A percentile compares a stretch with the other conserved stretches of the same genome.
phyloP scores from a whole-genome alignment of 805 yeast genomes.

The Wickerhamomyces ciferrii region DNA sequence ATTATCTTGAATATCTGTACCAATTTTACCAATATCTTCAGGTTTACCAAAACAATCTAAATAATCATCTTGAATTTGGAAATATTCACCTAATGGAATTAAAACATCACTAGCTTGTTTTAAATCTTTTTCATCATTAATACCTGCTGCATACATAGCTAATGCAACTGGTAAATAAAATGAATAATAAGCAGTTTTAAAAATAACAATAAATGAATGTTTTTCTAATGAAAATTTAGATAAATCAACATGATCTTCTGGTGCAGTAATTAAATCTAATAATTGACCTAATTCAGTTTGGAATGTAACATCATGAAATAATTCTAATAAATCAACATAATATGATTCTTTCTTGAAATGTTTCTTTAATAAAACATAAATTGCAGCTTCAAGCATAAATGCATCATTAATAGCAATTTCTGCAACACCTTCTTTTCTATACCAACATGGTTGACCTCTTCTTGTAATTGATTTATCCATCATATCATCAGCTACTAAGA shows the following conservation, averaged over 20 bases:
- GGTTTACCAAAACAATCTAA: slow-evolving; percentile 97
- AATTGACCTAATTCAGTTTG: slow-evolving; percentile 97
- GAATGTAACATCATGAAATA: slow-evolving; percentile 96
- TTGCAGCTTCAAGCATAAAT: slow-evolving; percentile 93
- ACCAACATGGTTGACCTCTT: slow-evolving; percentile 99
- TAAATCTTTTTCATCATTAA: slow-evolving; percentile 64
- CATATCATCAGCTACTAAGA: slow-evolving; percentile 96
- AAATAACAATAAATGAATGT: slow-evolving; percentile 92
- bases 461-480: slow-evolving; percentile 96
- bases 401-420: slow-evolving; percentile 97
- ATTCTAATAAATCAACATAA: slow-evolving; percentile 85
- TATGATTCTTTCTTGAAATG: slow-evolving; percentile 78
- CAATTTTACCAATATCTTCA: slow-evolving; percentile 95
- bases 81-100: slow-evolving; percentile 95
- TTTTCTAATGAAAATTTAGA: slow-evolving; percentile 80
- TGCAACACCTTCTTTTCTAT: slow-evolving; percentile 70
- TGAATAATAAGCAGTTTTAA: slow-evolving; percentile 96
- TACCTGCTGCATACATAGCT: slow-evolving; percentile 91
- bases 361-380: slow-evolving; percentile 82
- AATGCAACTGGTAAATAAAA: slow-evolving; percentile 96
- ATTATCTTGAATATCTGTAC: slow-evolving; percentile 97
- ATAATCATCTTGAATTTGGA: slow-evolving; percentile 98
- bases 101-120: slow-evolving; percentile 84
- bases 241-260: slow-evolving; percentile 90
- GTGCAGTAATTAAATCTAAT: slow-evolving; percentile 93